Evolutionary conservation across 176 grass and related monocot species (phyloP).

Genomic region (Ananas comosus): DNA sequence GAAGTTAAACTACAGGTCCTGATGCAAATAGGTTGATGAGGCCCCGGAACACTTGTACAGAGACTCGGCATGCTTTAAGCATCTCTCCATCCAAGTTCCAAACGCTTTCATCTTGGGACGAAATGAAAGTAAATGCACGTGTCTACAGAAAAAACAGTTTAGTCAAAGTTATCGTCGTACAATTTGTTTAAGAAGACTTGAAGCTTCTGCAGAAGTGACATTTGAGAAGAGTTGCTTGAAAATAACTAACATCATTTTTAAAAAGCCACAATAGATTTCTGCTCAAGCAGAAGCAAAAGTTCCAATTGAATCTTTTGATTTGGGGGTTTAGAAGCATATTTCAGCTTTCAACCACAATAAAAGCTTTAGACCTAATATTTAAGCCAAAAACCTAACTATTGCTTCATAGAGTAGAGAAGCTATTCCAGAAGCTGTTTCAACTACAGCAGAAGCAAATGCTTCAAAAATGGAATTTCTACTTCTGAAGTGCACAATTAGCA

Average conservation of each 20-base stretch:
- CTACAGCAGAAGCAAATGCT: no score
- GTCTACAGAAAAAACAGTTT: constrained; percentile 41
- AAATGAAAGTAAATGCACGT: constrained; percentile 63
- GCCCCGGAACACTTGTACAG: constrained; percentile 36
- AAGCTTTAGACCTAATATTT: no score
- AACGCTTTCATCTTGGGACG: constrained; percentile 53
- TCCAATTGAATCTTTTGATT: no score
- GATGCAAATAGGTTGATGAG: constrained; percentile 45
- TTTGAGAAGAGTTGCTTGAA: no score
- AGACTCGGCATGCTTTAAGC: constrained; percentile 35
- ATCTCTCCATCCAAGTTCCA: constrained; percentile 76
- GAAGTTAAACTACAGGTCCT: constrained; percentile 62
- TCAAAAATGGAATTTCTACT: not conserved
- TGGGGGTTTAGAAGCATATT: no score
- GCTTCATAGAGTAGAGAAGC: no score
- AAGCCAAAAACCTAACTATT: no score
- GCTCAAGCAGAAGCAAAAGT: no score
- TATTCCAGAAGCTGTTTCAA: no score
- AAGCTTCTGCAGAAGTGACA: no score
- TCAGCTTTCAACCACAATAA: no score
- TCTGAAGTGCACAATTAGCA: not conserved
- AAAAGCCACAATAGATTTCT: not conserved
- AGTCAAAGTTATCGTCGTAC: not conserved
- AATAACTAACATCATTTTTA: not conserved
- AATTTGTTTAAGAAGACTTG: no score